These are phyloP conservation scores for Hyaloscypha variabilis DNA, from an alignment of 495 filamentous ascomycete genomes.

Conservation along the genomic window DNA sequence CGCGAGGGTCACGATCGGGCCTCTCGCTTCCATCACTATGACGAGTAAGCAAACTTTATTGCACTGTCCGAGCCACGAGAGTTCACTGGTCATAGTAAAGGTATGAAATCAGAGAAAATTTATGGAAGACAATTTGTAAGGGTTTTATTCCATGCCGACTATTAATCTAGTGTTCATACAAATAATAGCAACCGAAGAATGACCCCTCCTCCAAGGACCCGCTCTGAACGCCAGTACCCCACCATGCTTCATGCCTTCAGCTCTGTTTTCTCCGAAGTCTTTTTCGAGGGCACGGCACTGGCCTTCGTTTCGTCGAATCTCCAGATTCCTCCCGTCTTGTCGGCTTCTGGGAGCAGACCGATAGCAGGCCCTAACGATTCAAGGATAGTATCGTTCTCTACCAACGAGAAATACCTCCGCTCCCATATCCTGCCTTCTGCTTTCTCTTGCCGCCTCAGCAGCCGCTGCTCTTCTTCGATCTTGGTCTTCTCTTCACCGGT, in stretches of 20 bases:
- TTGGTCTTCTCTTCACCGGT: constrained; percentile 80
- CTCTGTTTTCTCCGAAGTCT: constrained; percentile 1
- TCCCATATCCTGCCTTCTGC: constrained; percentile 82
- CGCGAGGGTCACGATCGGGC: too few species aligned
- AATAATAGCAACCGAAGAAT: background rate
- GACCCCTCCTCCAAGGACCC: background rate
- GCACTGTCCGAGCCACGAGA: too few species aligned
- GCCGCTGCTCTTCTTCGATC: constrained; percentile 91
- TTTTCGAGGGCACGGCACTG: constrained; percentile 13
- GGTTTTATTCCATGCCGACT: background rate
- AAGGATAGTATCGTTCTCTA: constrained; percentile 28
- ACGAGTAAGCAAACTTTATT: too few species aligned
- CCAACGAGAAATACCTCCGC: constrained; percentile 74
- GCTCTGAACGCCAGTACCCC: background rate
- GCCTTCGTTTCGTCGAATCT: constrained; percentile 63
- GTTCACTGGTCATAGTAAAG: background rate
- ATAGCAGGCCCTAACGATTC: constrained; percentile 27
- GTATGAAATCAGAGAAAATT: background rate
- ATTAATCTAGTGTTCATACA: constrained; percentile 21
- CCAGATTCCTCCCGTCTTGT: constrained; percentile 74
- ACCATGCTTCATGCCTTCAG: background rate
- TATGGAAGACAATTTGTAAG: background rate
- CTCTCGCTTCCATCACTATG: too few species aligned
- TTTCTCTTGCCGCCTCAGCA: constrained; percentile 79
- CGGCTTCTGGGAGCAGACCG: constrained; percentile 45